phyloP scores from a whole-genome alignment of 306 rosid species.

The Elaeagnus macrophylla region DNA sequence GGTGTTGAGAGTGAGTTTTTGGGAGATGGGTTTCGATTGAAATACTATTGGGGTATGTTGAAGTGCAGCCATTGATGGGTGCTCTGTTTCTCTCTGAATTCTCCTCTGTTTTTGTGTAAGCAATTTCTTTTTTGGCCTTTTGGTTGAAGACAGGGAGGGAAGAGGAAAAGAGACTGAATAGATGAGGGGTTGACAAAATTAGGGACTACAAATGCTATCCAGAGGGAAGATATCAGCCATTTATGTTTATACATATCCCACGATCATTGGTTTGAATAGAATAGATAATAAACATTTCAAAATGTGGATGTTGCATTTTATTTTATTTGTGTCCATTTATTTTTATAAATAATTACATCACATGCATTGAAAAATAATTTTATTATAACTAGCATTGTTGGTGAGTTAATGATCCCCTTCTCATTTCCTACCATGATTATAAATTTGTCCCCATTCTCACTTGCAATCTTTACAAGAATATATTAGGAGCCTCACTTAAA shows the following conservation, averaged over 20 bases:
- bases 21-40: constrained; percentile 41
- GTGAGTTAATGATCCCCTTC: too few species aligned
- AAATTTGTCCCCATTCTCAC: too few species aligned
- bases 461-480: too few species aligned
- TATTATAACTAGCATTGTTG: too few species aligned
- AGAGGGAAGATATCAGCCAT: constrained; percentile 14
- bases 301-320: too few species aligned
- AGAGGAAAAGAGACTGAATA: background rate
- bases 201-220: constrained; percentile 3
- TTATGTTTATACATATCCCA: constrained; percentile 12
- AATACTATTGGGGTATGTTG: constrained; percentile 53
- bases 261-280: background rate
- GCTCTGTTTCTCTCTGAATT: background rate
- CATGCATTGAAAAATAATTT: too few species aligned
- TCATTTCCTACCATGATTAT: too few species aligned
- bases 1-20: constrained; percentile 23
- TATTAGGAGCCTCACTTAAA: too few species aligned
- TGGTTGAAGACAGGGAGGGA: constrained; percentile 4
- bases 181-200: constrained; percentile 3
- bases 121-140: too few species aligned
- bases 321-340: too few species aligned
- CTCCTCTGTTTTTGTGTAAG: background rate
- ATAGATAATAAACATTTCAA: too few species aligned
- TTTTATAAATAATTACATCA: too few species aligned
- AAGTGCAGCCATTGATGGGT: constrained; percentile 54